Evolutionary conservation across 345 rosid species (phyloP).

Genomic region (Acer negundo): DNA sequence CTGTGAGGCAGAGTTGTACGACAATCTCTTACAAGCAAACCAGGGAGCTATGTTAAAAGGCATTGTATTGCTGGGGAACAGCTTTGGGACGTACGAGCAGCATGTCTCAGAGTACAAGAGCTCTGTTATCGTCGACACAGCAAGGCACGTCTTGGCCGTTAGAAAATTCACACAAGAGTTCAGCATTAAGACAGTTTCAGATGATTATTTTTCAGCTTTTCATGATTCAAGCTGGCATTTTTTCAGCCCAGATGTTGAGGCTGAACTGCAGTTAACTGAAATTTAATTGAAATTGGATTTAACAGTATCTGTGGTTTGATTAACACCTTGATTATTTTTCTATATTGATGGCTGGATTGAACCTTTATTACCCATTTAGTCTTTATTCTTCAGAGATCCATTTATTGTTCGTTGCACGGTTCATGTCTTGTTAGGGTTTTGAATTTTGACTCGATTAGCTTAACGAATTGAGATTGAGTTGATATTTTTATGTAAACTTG

Average conservation of each 20-base stretch:
- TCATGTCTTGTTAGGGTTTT: neutral
- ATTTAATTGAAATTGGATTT: slow-evolving; percentile 12
- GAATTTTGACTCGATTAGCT: neutral
- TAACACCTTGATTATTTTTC: neutral
- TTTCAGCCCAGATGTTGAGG: slow-evolving; percentile 48
- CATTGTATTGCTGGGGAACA: slow-evolving; percentile 71
- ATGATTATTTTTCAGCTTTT: slow-evolving; percentile 77
- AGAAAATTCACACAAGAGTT: slow-evolving; percentile 49
- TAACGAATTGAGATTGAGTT: too few species aligned
- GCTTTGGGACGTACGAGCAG: slow-evolving; percentile 64
- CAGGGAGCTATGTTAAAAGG: slow-evolving; percentile 59
- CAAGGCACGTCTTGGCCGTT: slow-evolving; percentile 49
- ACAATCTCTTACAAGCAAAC: slow-evolving; percentile 70
- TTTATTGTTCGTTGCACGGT: too few species aligned
- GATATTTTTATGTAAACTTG: too few species aligned
- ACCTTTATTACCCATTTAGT: neutral
- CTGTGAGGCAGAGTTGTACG: slow-evolving; percentile 76
- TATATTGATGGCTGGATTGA: neutral
- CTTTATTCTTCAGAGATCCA: neutral
- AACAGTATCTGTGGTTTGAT: neutral
- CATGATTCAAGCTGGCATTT: slow-evolving; percentile 97
- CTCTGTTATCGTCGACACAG: slow-evolving; percentile 40
- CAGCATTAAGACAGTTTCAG: slow-evolving; percentile 47
- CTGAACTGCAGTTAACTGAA: slow-evolving; percentile 36
- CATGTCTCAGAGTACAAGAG: slow-evolving; percentile 43